Evolutionary conservation across 2,329 filamentous ascomycete genomes (phyloP).

Genomic region (Alternaria arbusti): DNA sequence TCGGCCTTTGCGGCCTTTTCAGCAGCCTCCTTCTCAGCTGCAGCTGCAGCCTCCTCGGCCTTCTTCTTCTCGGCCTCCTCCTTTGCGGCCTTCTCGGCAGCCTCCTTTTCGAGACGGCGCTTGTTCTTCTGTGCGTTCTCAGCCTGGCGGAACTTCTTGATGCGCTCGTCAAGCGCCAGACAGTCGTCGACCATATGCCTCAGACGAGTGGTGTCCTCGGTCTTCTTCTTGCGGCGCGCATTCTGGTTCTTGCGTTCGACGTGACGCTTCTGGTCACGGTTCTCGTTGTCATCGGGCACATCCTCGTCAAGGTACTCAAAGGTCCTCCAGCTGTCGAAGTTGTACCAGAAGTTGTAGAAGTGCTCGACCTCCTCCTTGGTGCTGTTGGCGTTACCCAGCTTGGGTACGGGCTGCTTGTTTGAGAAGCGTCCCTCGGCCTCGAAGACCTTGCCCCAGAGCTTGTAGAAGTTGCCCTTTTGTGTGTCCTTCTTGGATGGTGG

Average conservation of each 20-base stretch:
- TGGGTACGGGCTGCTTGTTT: slow-evolving; percentile 85
- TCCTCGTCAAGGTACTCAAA: slow-evolving; percentile 99
- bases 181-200: slow-evolving; percentile 88
- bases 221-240: slow-evolving; percentile 99
- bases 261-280: slow-evolving; percentile 98
- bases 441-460: slow-evolving; percentile 90
- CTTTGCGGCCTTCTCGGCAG: slow-evolving; percentile 82
- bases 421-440: slow-evolving; percentile 93
- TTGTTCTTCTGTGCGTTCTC: slow-evolving; percentile 96
- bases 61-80: slow-evolving; percentile 86
- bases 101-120: slow-evolving; percentile 88
- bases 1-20: slow-evolving; percentile 85
- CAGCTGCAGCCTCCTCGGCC: slow-evolving; percentile 79
- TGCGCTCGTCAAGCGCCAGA: slow-evolving; percentile 85
- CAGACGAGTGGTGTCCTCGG: slow-evolving; percentile 90
- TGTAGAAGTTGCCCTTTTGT: slow-evolving; percentile 89
- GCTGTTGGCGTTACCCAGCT: slow-evolving; percentile 82
- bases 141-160: slow-evolving; percentile 95
- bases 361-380: slow-evolving; percentile 87
- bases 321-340: slow-evolving; percentile 96
- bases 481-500: slow-evolving; percentile 91
- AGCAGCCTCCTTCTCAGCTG: slow-evolving; percentile 83
- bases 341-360: slow-evolving; percentile 99
- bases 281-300: slow-evolving; percentile 98
- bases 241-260: slow-evolving; percentile 98